Evolutionary conservation across 306 rosid species (phyloP).

Genomic region (Chamaecrista fasciculata): DNA sequence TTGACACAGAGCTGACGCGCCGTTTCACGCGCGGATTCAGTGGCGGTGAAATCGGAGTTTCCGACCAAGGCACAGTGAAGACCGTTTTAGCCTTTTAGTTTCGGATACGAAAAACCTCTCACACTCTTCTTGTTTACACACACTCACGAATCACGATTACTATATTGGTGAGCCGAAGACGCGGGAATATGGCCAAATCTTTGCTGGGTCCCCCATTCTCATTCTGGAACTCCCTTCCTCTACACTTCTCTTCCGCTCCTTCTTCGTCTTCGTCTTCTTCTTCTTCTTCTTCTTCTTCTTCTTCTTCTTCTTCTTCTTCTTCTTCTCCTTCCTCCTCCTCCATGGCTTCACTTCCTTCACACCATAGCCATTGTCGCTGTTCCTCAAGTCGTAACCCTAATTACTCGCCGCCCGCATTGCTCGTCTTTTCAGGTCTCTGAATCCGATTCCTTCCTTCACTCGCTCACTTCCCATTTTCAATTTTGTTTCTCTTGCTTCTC

Average conservation of each 20-base stretch:
- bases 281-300: slow-evolving; percentile 17
- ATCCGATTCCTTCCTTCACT: not conserved
- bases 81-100: too few species aligned
- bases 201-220: slow-evolving; percentile 48
- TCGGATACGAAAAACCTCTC: too few species aligned
- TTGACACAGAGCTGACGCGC: too few species aligned
- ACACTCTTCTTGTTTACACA: too few species aligned
- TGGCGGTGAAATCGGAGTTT: too few species aligned
- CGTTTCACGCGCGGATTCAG: too few species aligned
- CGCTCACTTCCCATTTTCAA: not conserved
- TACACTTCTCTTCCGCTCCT: slow-evolving; percentile 11
- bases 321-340: slow-evolving; percentile 10
- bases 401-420: slow-evolving; percentile 53
- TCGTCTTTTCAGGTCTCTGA: slow-evolving; percentile 70
- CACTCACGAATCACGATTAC: not conserved
- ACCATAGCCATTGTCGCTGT: slow-evolving; percentile 38
- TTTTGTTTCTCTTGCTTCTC: not conserved
- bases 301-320: not conserved
- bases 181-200: slow-evolving; percentile 55
- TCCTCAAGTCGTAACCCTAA: slow-evolving; percentile 42
- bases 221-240: not conserved
- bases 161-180: not conserved
- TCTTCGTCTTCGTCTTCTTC: slow-evolving; percentile 18
- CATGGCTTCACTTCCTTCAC: slow-evolving; percentile 56
- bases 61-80: too few species aligned